Percentiles rank a stretch among this genome's conserved stretches.
These are phyloP conservation scores for Vicia sativa DNA, from an alignment of 306 rosid species.

Conservation along the genomic window DNA sequence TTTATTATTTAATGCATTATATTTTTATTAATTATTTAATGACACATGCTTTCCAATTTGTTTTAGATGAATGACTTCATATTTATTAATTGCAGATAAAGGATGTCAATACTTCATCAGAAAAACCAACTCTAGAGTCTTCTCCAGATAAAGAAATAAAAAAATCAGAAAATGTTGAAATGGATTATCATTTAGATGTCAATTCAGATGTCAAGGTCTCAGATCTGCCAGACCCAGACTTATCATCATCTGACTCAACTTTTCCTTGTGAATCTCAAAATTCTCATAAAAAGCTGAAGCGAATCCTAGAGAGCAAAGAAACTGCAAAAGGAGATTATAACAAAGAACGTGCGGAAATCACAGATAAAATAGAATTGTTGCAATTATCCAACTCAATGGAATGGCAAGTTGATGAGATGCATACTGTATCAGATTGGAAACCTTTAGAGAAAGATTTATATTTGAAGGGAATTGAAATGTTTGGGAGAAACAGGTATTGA, in stretches of 20 bases:
- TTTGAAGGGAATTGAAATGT: constrained; percentile 80
- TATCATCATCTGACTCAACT: not conserved
- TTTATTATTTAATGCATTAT: not conserved
- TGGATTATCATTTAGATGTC: not conserved
- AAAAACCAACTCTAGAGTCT: not conserved
- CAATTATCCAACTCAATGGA: constrained; percentile 43
- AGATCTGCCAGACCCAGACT: too few relatives aligned
- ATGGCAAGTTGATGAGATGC: constrained; percentile 38
- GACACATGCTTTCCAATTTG: constrained; percentile 5
- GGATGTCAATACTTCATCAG: constrained; percentile 18
- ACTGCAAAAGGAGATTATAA: not conserved
- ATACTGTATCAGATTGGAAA: constrained; percentile 57
- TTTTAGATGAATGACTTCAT: not conserved
- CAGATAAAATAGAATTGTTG: constrained; percentile 40
- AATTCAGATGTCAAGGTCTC: not conserved
- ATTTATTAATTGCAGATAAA: constrained; percentile 42
- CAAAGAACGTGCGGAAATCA: constrained; percentile 35
- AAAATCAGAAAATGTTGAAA: not conserved
- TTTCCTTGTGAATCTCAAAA: not conserved
- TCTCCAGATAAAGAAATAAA: not conserved
- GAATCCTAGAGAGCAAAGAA: not conserved
- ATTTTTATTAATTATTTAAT: not conserved
- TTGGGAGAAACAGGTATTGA: constrained; percentile 80
- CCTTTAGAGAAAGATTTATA: constrained; percentile 74
- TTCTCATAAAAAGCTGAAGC: not conserved